phyloP scores from a whole-genome alignment of 2,329 filamentous ascomycete species.

The Thyridium curvatum region DNA sequence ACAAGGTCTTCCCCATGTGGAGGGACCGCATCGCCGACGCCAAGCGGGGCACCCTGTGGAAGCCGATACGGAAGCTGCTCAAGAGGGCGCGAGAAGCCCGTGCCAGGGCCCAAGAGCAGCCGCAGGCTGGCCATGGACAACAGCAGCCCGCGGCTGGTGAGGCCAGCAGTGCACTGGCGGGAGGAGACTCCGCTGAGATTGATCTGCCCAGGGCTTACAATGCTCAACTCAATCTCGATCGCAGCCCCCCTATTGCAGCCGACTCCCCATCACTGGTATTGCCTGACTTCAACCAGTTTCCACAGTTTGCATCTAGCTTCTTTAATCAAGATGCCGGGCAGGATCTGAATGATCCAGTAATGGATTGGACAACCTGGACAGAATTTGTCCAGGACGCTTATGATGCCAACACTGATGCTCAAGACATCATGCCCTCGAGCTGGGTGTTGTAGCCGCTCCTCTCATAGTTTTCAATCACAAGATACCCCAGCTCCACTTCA shows the following conservation, averaged over 20 bases:
- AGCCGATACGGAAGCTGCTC: conserved; percentile 45
- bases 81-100: conserved; percentile 39
- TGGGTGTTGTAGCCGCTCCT: too few relatives aligned
- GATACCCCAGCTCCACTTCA: conserved; percentile 1
- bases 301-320: conserved; percentile 13
- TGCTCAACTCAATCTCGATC: too few relatives aligned
- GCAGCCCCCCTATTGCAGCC: too few relatives aligned
- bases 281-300: neutral
- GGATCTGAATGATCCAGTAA: conserved; percentile 8
- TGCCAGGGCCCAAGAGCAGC: conserved; percentile 15
- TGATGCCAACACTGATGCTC: conserved; percentile 10
- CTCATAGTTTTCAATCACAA: neutral
- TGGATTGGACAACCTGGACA: conserved; percentile 34
- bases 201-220: too few relatives aligned
- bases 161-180: too few relatives aligned
- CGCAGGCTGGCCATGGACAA: neutral
- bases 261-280: neutral
- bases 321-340: conserved; percentile 9
- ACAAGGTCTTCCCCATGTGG: conserved; percentile 36
- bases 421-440: too few relatives aligned
- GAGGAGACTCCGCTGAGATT: too few relatives aligned
- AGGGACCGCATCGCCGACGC: conserved; percentile 41
- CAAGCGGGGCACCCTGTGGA: conserved; percentile 43
- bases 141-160: neutral
- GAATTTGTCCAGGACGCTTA: conserved; percentile 36